These are phyloP conservation scores for Fusarium sp. DNA, from an alignment of 2,329 filamentous ascomycete species.

Conservation along the genomic window DNA sequence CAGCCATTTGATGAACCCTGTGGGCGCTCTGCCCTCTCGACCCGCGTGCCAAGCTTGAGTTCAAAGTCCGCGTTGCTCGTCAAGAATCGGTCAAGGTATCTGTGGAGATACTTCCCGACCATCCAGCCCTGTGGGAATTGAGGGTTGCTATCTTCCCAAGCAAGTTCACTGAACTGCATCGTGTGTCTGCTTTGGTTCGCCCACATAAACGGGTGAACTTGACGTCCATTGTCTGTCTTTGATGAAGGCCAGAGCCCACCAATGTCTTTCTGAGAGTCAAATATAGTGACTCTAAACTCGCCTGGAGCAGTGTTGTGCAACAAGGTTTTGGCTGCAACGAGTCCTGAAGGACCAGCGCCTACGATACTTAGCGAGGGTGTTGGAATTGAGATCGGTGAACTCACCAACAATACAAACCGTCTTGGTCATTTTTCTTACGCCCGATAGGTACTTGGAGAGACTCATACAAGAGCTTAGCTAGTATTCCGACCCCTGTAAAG, in stretches of 20 bases:
- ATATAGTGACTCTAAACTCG: constrained; percentile 76
- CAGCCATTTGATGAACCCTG: constrained; percentile 56
- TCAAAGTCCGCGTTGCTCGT: constrained; percentile 55
- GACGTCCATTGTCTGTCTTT: constrained; percentile 62
- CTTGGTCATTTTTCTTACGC: constrained; percentile 53
- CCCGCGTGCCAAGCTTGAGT: constrained; percentile 63
- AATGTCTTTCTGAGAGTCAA: constrained; percentile 74
- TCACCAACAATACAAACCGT: constrained; percentile 59
- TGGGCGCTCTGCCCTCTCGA: constrained; percentile 57
- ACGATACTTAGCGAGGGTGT: constrained; percentile 8
- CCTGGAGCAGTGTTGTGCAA: constrained; percentile 68
- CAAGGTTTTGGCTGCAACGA: constrained; percentile 79
- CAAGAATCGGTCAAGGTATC: constrained; percentile 72
- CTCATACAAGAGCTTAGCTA: constrained; percentile 36
- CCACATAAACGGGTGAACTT: constrained; percentile 75
- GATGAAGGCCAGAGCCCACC: constrained; percentile 82
- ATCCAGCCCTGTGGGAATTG: constrained; percentile 83
- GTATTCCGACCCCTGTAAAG: constrained; percentile 15
- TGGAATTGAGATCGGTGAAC: constrained; percentile 13
- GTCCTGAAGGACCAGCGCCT: constrained; percentile 78
- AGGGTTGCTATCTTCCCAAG: constrained; percentile 73
- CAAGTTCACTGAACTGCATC: constrained; percentile 77
- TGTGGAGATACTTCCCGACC: constrained; percentile 78
- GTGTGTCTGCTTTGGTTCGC: constrained; percentile 84
- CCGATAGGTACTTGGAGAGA: constrained; percentile 23